Conservation (phyloP, 352 stramenopile species). For the Phytophthora meadii region DNA sequence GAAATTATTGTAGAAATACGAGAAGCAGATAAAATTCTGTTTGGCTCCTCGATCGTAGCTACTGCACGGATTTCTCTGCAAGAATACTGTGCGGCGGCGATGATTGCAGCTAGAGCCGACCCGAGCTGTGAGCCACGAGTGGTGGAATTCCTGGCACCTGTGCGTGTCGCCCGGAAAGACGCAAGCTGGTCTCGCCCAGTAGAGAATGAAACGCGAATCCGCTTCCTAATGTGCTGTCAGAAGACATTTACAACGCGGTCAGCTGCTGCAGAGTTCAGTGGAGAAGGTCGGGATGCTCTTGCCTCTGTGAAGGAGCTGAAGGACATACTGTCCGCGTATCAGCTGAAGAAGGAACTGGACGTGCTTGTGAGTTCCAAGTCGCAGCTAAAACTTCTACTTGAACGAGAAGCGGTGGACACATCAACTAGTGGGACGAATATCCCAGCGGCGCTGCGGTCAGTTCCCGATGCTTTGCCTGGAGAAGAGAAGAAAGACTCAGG, state of each 20-base stretch:
- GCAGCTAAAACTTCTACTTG: slow-evolving; percentile 70
- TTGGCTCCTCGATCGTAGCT: slow-evolving; percentile 72
- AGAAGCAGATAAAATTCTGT: slow-evolving; percentile 74
- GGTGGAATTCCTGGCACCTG: slow-evolving; percentile 58
- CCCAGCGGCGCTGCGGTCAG: slow-evolving; percentile 27
- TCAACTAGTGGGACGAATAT: slow-evolving; percentile 56
- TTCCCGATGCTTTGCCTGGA: slow-evolving; percentile 18
- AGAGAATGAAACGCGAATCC: slow-evolving; percentile 44
- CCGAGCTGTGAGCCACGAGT: slow-evolving; percentile 35
- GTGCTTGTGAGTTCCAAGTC: slow-evolving; percentile 70
- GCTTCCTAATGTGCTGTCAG: slow-evolving; percentile 59
- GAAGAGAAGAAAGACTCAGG: slow-evolving; percentile 41
- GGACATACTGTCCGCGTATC: slow-evolving; percentile 45
- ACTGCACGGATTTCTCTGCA: slow-evolving; percentile 54
- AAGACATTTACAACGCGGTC: slow-evolving; percentile 31
- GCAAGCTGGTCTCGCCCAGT: slow-evolving; percentile 15
- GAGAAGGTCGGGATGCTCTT: slow-evolving; percentile 21
- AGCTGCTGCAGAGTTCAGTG: slow-evolving; percentile 18
- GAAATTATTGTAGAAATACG: slow-evolving; percentile 68
- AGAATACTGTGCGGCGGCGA: slow-evolving; percentile 50
- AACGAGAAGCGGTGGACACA: slow-evolving; percentile 77
- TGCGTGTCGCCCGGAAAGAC: slow-evolving; percentile 39
- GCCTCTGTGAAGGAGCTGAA: slow-evolving; percentile 35
- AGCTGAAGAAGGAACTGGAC: slow-evolving; percentile 62
- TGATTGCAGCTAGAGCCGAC: slow-evolving; percentile 32